Conservation (phyloP, 768 basidiomycete species). For the Lyophyllum semitale region DNA sequence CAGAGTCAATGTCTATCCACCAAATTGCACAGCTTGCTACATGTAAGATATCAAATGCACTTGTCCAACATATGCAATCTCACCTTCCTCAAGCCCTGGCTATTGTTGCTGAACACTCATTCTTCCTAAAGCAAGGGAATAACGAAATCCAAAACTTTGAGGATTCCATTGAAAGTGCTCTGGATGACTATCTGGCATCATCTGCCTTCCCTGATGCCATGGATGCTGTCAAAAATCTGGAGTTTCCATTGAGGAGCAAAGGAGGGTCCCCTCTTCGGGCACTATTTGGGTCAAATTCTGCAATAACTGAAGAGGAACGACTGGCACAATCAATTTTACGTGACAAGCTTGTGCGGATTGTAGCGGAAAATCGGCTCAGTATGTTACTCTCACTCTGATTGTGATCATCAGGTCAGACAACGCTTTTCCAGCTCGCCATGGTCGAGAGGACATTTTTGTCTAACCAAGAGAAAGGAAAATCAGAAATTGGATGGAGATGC, state of each 20-base stretch:
- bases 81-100: constrained; percentile 3
- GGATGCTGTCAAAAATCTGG: neutral
- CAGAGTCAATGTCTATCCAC: neutral
- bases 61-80: neutral
- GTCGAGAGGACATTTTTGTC: neutral
- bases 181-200: constrained; percentile 7
- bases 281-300: neutral
- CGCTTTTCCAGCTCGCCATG: neutral
- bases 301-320: neutral
- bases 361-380: constrained; percentile 2
- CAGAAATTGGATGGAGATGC: neutral
- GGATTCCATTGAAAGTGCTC: constrained; percentile 7
- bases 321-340: neutral
- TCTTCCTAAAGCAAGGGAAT: constrained; percentile 11
- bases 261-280: neutral
- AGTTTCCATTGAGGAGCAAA: neutral
- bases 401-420: neutral
- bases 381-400: neutral
- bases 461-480: neutral
- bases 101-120: constrained; percentile 17
- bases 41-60: neutral
- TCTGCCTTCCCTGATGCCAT: neutral
- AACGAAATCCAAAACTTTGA: constrained; percentile 6
- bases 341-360: constrained; percentile 4
- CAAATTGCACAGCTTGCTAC: constrained; percentile 9